A percentile compares a stretch with the other conserved stretches of the same genome.
phyloP scores from a whole-genome alignment of 768 basidiomycete genomes.

The Russula emetica region DNA sequence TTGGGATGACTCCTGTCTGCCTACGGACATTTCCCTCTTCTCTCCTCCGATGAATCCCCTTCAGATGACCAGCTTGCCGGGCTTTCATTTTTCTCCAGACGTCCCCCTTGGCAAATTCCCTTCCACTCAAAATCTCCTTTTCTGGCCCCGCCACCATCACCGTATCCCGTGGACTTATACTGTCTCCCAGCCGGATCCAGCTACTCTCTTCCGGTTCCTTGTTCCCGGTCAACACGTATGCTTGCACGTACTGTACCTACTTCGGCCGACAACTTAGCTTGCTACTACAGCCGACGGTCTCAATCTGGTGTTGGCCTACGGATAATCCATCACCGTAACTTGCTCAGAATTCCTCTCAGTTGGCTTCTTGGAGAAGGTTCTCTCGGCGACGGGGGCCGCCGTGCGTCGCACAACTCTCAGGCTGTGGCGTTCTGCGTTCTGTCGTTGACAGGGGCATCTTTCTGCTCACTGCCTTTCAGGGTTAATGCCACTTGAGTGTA shows the following conservation, averaged over 20 bases:
- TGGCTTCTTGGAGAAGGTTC: neutral
- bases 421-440: constrained; percentile 21
- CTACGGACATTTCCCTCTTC: constrained; percentile 4
- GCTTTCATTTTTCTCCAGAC: neutral
- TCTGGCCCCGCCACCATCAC: constrained; percentile 23
- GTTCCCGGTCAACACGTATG: neutral
- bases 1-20: constrained; percentile 31
- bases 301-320: neutral
- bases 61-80: constrained; percentile 10
- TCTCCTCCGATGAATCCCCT: constrained; percentile 12
- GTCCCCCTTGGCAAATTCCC: neutral
- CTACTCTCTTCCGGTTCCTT: neutral
- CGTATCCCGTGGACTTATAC: neutral
- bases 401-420: neutral
- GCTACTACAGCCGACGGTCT: neutral
- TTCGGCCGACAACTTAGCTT: neutral
- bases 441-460: neutral
- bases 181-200: constrained; percentile 16
- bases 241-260: neutral
- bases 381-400: neutral
- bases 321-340: neutral
- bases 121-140: constrained; percentile 10
- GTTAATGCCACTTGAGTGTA: constrained; percentile 5
- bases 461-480: neutral
- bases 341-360: neutral